phyloP scores from a whole-genome alignment of 1,139 yeast species.

The Scheffersomyces lignicola region DNA sequence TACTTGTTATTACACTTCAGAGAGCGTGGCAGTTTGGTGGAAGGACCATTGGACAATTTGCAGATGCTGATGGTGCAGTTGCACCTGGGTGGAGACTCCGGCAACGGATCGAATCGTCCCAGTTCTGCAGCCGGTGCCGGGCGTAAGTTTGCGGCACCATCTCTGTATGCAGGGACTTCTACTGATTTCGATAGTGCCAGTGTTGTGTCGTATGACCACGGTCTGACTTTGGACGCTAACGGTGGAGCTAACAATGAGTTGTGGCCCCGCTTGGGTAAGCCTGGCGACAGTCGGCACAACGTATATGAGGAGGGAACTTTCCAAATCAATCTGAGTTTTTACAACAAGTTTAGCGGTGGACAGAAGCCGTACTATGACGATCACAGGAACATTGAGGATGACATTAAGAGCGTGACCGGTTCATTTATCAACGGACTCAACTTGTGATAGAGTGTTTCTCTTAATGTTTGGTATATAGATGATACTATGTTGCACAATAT shows the following conservation, averaged over 20 bases:
- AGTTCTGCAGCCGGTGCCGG: no score
- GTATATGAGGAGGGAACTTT: slow-evolving; percentile 7
- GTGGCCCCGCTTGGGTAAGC: slow-evolving; percentile 39
- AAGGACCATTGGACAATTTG: slow-evolving; percentile 83
- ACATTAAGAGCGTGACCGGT: slow-evolving; percentile 46
- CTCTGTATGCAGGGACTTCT: slow-evolving; percentile 7
- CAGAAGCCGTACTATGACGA: slow-evolving; percentile 15
- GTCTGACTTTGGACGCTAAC: slow-evolving; percentile 9
- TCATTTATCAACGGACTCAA: slow-evolving; percentile 47
- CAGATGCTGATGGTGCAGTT: slow-evolving; percentile 72
- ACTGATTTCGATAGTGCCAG: slow-evolving; percentile 48
- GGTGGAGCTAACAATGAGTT: slow-evolving; percentile 11
- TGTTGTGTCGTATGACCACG: slow-evolving; percentile 45
- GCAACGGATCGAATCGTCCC: slow-evolving; percentile 6
- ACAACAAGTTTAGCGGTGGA: slow-evolving; percentile 35
- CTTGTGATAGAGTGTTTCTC: slow-evolving; percentile 10
- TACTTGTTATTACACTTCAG: slow-evolving; percentile 75
- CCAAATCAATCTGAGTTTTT: slow-evolving; percentile 41
- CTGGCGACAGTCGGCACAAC: slow-evolving; percentile 17
- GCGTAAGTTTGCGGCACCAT: slow-evolving; percentile 11
- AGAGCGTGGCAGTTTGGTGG: slow-evolving; percentile 85
- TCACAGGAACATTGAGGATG: slow-evolving; percentile 41
- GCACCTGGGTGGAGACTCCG: slow-evolving; percentile 11
- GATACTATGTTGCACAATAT: no score
- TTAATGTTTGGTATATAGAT: no score